These are phyloP conservation scores for Cladosporium austrohemisphaericum DNA, from an alignment of 2,329 filamentous ascomycete species.

Conservation along the genomic window DNA sequence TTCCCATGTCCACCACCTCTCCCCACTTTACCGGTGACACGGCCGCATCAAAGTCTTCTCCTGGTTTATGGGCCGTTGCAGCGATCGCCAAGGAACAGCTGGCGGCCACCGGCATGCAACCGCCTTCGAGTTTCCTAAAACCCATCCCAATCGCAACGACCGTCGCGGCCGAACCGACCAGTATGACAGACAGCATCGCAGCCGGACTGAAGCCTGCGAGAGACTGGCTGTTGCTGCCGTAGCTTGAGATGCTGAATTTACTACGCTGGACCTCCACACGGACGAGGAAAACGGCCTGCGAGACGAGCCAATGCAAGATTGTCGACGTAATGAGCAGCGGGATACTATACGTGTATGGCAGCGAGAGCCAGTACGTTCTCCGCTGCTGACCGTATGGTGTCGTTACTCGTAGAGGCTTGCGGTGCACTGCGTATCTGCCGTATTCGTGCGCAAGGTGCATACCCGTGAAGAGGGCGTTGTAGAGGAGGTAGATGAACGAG, in stretches of 20 bases:
- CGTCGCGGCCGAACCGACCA: not conserved
- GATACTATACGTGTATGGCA: constrained; percentile 38
- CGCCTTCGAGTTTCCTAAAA: not conserved
- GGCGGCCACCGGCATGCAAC: not conserved
- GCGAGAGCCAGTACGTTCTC: constrained; percentile 39
- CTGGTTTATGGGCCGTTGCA: not conserved
- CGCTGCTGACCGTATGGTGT: constrained; percentile 36
- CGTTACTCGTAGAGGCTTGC: constrained; percentile 39
- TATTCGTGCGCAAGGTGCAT: constrained; percentile 50
- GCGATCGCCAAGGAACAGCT: not conserved
- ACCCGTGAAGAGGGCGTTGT: constrained; percentile 45
- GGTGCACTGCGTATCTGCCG: constrained; percentile 33
- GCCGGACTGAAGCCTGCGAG: not conserved
- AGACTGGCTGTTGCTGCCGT: not conserved
- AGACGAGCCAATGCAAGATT: constrained; percentile 43
- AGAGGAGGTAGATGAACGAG: constrained; percentile 45
- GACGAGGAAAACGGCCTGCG: constrained; percentile 43
- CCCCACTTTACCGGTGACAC: not conserved
- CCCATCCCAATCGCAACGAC: not conserved
- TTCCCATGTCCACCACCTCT: not conserved
- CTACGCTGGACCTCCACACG: no score
- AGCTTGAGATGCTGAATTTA: no score
- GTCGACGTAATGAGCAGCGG: constrained; percentile 34
- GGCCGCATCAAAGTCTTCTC: not conserved
- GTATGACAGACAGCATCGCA: not conserved